These are phyloP conservation scores for Hippophae tibetana DNA, from an alignment of 306 rosid genomes.

Conservation along the genomic window DNA sequence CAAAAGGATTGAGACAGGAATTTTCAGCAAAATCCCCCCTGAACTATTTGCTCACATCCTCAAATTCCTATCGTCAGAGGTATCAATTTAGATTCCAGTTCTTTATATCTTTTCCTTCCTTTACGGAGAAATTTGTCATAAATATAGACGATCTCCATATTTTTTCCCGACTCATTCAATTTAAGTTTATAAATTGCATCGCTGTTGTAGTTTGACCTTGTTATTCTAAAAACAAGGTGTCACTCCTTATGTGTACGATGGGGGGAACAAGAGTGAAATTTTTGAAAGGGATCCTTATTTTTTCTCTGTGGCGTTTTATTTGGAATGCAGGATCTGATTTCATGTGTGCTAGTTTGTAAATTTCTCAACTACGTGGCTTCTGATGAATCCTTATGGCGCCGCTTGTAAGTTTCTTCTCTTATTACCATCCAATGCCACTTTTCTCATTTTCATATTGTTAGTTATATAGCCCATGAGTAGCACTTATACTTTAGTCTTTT, in stretches of 20 bases:
- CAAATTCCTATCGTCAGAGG: constrained; percentile 89
- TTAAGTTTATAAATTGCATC: neutral
- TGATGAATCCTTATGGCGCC: constrained; percentile 92
- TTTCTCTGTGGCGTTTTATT: constrained; percentile 1
- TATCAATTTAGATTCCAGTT: neutral
- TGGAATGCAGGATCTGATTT: constrained; percentile 63
- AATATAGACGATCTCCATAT: too few relatives aligned
- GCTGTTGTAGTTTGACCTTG: neutral
- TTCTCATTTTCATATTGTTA: neutral
- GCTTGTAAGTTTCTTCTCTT: constrained; percentile 49
- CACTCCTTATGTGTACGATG: too few relatives aligned
- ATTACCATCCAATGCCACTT: neutral
- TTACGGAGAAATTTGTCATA: too few relatives aligned
- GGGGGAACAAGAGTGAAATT: too few relatives aligned
- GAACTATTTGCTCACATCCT: constrained; percentile 78
- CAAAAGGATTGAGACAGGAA: constrained; percentile 54
- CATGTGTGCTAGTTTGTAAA: constrained; percentile 72
- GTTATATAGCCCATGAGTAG: neutral
- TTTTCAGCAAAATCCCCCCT: constrained; percentile 62
- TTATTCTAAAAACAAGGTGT: neutral
- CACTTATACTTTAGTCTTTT: neutral
- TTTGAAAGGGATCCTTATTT: neutral
- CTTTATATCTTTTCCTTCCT: neutral
- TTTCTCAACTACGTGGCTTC: constrained; percentile 76
- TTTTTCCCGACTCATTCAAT: too few relatives aligned